Conservation (phyloP, 139 green algal genomes). For the Deuterostichococcus epilithicus region DNA sequence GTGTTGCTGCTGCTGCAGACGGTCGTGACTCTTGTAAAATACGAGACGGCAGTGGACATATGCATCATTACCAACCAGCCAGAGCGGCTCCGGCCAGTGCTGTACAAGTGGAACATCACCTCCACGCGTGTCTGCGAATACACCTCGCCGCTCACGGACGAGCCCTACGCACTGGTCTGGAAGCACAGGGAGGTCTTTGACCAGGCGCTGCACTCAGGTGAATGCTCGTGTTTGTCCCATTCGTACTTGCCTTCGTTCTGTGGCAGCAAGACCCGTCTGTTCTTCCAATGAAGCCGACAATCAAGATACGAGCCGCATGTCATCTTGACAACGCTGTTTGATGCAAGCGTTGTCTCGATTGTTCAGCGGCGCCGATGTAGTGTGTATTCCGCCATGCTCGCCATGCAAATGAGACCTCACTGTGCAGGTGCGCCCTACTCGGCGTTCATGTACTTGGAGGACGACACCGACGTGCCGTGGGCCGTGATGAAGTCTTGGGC, state of each 20-base stretch:
- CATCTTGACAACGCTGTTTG: no score
- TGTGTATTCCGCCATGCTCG: background rate
- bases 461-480: background rate
- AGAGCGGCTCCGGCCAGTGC: background rate
- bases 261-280: no score
- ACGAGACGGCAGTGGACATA: background rate
- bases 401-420: background rate
- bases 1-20: background rate
- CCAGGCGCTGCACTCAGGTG: background rate
- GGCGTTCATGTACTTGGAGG: background rate
- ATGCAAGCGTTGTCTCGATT: no score
- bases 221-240: background rate
- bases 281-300: no score
- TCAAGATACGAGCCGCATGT: no score
- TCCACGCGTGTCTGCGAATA: background rate
- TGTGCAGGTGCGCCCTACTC: no score
- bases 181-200: background rate
- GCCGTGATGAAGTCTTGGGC: background rate
- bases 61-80: background rate
- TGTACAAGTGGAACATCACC: background rate
- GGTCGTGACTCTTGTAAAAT: background rate
- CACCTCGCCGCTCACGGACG: background rate
- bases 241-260: no score
- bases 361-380: background rate
- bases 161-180: background rate